phyloP scores from a whole-genome alignment of 768 basidiomycete genomes.

The Gelatoporia subvermispora region DNA sequence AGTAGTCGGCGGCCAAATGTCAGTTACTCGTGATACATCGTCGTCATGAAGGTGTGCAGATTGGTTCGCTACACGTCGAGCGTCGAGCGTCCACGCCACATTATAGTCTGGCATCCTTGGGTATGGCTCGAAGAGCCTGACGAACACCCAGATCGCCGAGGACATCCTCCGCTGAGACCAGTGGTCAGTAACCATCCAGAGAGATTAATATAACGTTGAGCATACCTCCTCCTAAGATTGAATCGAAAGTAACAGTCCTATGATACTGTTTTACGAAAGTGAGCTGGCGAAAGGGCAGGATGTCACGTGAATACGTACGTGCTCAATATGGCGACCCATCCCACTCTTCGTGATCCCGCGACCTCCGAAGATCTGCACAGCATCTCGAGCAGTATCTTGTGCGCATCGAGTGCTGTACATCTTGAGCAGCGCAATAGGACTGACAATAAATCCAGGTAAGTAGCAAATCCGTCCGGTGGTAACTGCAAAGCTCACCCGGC shows the following conservation, averaged over 20 bases:
- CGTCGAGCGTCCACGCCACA: no score
- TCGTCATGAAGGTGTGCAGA: no score
- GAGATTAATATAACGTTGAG: neutral
- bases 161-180: constrained; percentile 59
- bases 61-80: no score
- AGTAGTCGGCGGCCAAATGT: no score
- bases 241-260: constrained; percentile 37
- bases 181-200: constrained; percentile 2
- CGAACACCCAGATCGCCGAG: constrained; percentile 58
- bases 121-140: constrained; percentile 32
- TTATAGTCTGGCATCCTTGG: constrained; percentile 51
- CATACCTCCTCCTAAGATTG: constrained; percentile 37
- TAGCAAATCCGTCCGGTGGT: constrained; percentile 5
- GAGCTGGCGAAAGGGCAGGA: neutral
- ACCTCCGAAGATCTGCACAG: constrained; percentile 84
- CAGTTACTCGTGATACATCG: no score
- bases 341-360: constrained; percentile 79
- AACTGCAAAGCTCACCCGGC: constrained; percentile 59
- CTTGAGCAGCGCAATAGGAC: constrained; percentile 78
- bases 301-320: constrained; percentile 37
- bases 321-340: constrained; percentile 75
- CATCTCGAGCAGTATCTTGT: constrained; percentile 77
- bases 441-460: constrained; percentile 15
- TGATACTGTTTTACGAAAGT: constrained; percentile 28
- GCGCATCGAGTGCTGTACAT: constrained; percentile 71